Conservation (phyloP, 805 yeast genomes). For the Candida yuanshanica region DNA sequence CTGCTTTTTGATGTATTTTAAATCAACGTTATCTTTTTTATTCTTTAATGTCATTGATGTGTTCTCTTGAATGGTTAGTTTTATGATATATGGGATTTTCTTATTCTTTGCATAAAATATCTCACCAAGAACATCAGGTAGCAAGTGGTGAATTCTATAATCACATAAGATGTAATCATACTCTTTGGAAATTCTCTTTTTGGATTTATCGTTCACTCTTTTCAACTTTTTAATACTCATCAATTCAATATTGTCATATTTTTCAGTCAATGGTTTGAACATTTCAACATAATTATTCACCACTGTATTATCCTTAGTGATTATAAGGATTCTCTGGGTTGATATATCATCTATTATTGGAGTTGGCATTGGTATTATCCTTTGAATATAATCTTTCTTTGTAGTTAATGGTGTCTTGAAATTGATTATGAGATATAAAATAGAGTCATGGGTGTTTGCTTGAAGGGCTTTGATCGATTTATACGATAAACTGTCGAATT, state of each 20-base stretch:
- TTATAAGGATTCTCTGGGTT: constrained; percentile 37
- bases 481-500: constrained; percentile 1
- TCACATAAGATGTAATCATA: constrained; percentile 68
- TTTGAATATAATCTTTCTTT: constrained; percentile 45
- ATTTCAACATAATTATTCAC: constrained; percentile 21
- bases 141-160: constrained; percentile 54
- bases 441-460: not conserved
- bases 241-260: constrained; percentile 11
- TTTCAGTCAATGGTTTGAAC: constrained; percentile 10
- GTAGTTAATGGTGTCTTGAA: constrained; percentile 39
- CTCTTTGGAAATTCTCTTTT: constrained; percentile 48
- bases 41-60: not conserved
- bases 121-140: constrained; percentile 54
- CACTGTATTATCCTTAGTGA: constrained; percentile 53
- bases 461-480: constrained; percentile 8
- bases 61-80: constrained; percentile 5
- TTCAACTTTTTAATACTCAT: constrained; percentile 46
- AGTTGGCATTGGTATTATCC: constrained; percentile 53
- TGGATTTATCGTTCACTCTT: constrained; percentile 43
- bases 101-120: constrained; percentile 59
- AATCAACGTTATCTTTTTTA: constrained; percentile 37
- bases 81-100: constrained; percentile 59
- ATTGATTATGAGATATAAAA: constrained; percentile 36
- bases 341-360: not conserved
- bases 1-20: constrained; percentile 58